Conservation (phyloP, 2,329 filamentous ascomycete species). For the Xylariaceae sp. region DNA sequence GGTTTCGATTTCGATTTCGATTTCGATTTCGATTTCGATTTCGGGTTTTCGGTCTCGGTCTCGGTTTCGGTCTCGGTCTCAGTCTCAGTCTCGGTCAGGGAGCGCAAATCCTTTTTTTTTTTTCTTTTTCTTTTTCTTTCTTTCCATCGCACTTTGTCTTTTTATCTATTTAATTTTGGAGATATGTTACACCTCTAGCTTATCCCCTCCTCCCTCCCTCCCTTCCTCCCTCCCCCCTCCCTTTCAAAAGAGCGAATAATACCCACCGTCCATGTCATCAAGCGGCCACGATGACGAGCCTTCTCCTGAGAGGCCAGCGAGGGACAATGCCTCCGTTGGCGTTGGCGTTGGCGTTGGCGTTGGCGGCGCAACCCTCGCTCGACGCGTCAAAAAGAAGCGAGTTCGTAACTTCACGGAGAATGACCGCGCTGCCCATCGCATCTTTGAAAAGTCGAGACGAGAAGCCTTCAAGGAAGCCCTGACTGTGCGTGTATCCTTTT, state of each 20-base stretch:
- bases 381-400: slow-evolving; percentile 31
- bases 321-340: slow-evolving; percentile 2
- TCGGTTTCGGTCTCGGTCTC: too few relatives aligned
- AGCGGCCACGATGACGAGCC: slow-evolving; percentile 22
- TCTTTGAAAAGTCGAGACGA: slow-evolving; percentile 38
- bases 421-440: slow-evolving; percentile 37
- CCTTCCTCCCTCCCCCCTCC: too few relatives aligned
- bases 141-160: background rate
- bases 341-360: slow-evolving; percentile 7
- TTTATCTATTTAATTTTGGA: slow-evolving; percentile 2
- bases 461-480: slow-evolving; percentile 38
- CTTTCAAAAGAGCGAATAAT: slow-evolving; percentile 7
- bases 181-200: slow-evolving; percentile 13
- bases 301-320: slow-evolving; percentile 13
- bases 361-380: slow-evolving; percentile 1
- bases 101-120: slow-evolving; percentile 8
- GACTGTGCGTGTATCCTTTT: slow-evolving; percentile 26
- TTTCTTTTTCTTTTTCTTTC: slow-evolving; percentile 1
- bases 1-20: too few relatives aligned
- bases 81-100: slow-evolving; percentile 6
- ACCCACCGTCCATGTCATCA: slow-evolving; percentile 18
- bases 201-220: background rate
- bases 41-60: too few relatives aligned
- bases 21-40: too few relatives aligned
- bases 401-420: slow-evolving; percentile 37